Conservation (phyloP, 306 rosid species). For the Urtica urens region DNA sequence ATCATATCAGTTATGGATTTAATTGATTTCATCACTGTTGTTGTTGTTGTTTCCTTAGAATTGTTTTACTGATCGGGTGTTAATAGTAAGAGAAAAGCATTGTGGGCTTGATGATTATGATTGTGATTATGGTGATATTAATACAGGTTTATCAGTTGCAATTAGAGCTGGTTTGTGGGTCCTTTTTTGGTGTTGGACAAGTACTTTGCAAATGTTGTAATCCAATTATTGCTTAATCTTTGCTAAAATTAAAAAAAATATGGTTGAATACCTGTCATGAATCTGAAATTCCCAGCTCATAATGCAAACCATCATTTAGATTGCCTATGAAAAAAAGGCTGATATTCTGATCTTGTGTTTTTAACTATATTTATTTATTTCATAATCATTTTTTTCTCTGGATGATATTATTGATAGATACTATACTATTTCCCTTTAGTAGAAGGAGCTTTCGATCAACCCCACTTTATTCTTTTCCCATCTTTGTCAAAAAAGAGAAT, state of each 20-base stretch:
- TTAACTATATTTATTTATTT: background rate
- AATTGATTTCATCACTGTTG: conserved; percentile 22
- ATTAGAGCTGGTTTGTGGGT: conserved; percentile 1
- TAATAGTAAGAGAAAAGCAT: conserved; percentile 10
- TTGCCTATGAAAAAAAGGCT: conserved; percentile 4
- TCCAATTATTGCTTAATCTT: conserved; percentile 1
- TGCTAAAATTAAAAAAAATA: background rate
- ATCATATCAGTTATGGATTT: conserved; percentile 18
- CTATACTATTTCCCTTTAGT: conserved; percentile 6
- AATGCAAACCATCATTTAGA: background rate
- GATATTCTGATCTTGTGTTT: background rate
- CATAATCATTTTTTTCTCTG: conserved; percentile 3
- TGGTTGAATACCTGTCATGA: background rate
- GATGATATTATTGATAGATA: background rate
- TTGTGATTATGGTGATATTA: background rate
- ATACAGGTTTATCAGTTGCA: background rate
- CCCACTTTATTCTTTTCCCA: conserved; percentile 25
- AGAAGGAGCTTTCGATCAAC: conserved; percentile 15
- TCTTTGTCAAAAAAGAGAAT: conserved; percentile 21
- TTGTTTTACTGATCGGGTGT: conserved; percentile 4
- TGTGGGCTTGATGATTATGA: conserved; percentile 4
- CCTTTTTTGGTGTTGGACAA: background rate
- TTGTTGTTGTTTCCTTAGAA: too few relatives aligned
- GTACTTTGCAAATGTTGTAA: background rate
- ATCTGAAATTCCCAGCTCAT: background rate